These are phyloP conservation scores for Candida nitratophila DNA, from an alignment of 805 yeast species.

Conservation along the genomic window DNA sequence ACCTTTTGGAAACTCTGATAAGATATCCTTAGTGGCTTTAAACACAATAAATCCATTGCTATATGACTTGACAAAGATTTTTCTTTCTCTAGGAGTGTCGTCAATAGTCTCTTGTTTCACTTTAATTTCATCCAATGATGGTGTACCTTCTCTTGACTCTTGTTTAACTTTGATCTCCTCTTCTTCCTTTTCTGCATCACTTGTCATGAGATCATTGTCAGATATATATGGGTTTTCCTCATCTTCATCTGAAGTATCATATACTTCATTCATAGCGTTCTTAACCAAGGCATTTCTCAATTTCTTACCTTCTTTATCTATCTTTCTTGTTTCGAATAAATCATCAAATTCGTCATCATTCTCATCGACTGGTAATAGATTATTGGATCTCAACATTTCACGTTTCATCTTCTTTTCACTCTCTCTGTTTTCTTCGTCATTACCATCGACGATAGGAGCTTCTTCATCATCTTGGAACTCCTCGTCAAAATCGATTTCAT, in stretches of 20 bases:
- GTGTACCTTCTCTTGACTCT: slow-evolving; percentile 16
- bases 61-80: slow-evolving; percentile 35
- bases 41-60: slow-evolving; percentile 51
- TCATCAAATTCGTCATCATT: slow-evolving; percentile 55
- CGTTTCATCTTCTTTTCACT: slow-evolving; percentile 77
- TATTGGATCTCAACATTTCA: slow-evolving; percentile 79
- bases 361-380: slow-evolving; percentile 54
- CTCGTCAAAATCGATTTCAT: slow-evolving; percentile 78
- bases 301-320: slow-evolving; percentile 87
- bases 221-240: slow-evolving; percentile 71
- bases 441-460: slow-evolving; percentile 91
- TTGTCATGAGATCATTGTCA: slow-evolving; percentile 58
- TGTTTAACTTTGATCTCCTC: slow-evolving; percentile 24
- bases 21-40: slow-evolving; percentile 53
- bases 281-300: slow-evolving; percentile 77
- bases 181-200: slow-evolving; percentile 35
- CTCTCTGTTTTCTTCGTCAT: slow-evolving; percentile 90
- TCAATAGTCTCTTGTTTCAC: slow-evolving; percentile 12
- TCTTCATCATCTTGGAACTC: slow-evolving; percentile 99
- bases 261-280: slow-evolving; percentile 81
- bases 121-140: slow-evolving; percentile 10
- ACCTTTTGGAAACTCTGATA: slow-evolving; percentile 66
- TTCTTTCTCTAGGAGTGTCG: slow-evolving; percentile 11
- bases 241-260: slow-evolving; percentile 74
- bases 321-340: slow-evolving; percentile 57